Base-by-base conservation (phyloP, 1,284 basidiomycete genomes). In the Ustilago hordei region DNA sequence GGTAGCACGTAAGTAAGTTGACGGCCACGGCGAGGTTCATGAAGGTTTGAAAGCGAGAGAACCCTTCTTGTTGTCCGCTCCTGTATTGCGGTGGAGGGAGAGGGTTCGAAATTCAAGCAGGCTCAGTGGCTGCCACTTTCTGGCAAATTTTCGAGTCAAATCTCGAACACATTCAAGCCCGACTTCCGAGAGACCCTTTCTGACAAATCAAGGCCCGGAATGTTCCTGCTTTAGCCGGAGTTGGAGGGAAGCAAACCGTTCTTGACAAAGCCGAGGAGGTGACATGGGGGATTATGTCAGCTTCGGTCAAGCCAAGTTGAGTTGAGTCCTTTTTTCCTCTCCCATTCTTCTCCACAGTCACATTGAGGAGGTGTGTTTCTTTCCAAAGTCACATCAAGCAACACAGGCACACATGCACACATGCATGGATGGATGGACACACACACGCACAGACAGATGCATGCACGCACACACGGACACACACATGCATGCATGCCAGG, bases 121-220 rank as follows among this genome's bases (percentile, higher is more conserved):
- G 17, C 48, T 41, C 11, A 38, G n/a, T 32, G 39, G 34, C 60
- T 45, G 38, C 53, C 52, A 35, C 36, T 55, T 38, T 55, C 63
- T 59, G 64, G 58, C 54, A 67, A 67, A 67, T 67, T 67, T 67
- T 67, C 64, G 64, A 54, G 48, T 4, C 31, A 36, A 38, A 28
- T 52, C 28, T 50, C 28, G 45, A 48, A 31, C 45, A 35, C 45
- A 59, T 4, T 4, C 43, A 55, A 50, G 9, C 12, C 69, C 69
- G 69, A 70, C 34, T 70, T 38, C 59, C 69, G 69, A 61, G 23
- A 6, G 17, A 48, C 56, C 35, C 23, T 55, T 52, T 59, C 69
- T 70, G 69, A 70, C 69, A 62, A 70, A 70, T 56, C 69, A 70
- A 28, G 36, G 54, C 50, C 48, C 48, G 28, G 48, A 13, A 13